phyloP scores from a whole-genome alignment of 768 basidiomycete species.

The Lentinula sp. region DNA sequence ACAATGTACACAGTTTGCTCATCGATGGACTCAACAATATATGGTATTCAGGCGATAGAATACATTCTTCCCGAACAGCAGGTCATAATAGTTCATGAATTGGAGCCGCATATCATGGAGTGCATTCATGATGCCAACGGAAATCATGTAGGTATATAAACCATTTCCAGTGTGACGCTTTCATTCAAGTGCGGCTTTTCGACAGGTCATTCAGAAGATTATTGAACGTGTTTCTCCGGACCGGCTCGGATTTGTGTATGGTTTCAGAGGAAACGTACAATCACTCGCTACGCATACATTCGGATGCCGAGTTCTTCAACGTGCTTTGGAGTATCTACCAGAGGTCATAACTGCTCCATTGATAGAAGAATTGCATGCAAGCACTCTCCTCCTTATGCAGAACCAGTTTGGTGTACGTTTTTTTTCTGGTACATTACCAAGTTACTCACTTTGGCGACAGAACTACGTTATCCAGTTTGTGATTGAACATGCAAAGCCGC shows the following conservation, averaged over 20 bases:
- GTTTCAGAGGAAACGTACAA: conserved; percentile 73
- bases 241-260: conserved; percentile 65
- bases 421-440: conserved; percentile 9
- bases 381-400: conserved; percentile 69
- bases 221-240: conserved; percentile 77
- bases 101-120: conserved; percentile 73
- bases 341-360: conserved; percentile 61
- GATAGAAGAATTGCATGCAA: conserved; percentile 77
- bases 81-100: conserved; percentile 63
- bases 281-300: conserved; percentile 85
- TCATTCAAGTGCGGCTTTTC: neutral
- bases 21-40: conserved; percentile 4
- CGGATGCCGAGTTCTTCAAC: conserved; percentile 91
- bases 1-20: neutral
- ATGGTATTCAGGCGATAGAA: conserved; percentile 67
- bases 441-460: conserved; percentile 28
- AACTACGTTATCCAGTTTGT: conserved; percentile 96
- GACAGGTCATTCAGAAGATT: conserved; percentile 81
- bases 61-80: conserved; percentile 76
- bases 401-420: conserved; percentile 82
- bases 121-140: conserved; percentile 91
- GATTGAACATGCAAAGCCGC: conserved; percentile 68
- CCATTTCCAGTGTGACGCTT: conserved; percentile 2
- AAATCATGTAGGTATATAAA: conserved; percentile 69
- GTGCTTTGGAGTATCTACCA: conserved; percentile 83